Base-by-base conservation (phyloP, 768 basidiomycete species). In the Suillus sp. region DNA sequence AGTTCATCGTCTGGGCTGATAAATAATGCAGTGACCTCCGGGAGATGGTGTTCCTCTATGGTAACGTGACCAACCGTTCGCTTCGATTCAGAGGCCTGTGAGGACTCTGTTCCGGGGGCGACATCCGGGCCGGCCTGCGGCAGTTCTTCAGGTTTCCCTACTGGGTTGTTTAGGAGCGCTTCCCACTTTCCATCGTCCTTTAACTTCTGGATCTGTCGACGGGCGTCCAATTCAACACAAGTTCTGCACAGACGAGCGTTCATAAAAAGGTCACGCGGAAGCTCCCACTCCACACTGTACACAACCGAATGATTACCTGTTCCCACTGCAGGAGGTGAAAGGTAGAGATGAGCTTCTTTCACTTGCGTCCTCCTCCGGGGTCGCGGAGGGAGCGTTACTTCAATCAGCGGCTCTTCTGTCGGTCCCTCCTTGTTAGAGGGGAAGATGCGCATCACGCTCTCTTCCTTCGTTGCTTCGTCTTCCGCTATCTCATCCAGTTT, bases 291-390 rank as follows among this genome's bases (percentile, higher is more conserved):
- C 7, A 79, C 84, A 45, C 75, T 68, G 66, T 84, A 83, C 0
- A 85, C 83, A 38, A 72, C 53, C 0, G 87, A 88, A 67, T 89
- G 87, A 66, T 84, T 67, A 0, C 88, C 86, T 0, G 48, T 16
- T 0, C 86, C 87, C 8, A 79, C 64, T 38, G 77, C 67, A 0
- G 48, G 42, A 0, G 79, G 77, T 2, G 78, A 78, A 59, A 88
- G 64, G 61, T 85, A 83, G 20, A 87, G 74, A 68, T 87, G 84
- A 1, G 80, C 82, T 59, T 79, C 81, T 27, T 72, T 73, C 6
- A 68, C 71, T 45, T 20, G 70, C 42, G 45, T 71, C 58, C 27
- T 40, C 18, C 62, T 66, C 4, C 63, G 66, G 0, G 74, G 71
- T 27, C 64, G 70, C 32, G 73, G 72, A n/a, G 71, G 72, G 51